Conservation (phyloP, 257 asterid species). For the Eucommia ulmoides region DNA sequence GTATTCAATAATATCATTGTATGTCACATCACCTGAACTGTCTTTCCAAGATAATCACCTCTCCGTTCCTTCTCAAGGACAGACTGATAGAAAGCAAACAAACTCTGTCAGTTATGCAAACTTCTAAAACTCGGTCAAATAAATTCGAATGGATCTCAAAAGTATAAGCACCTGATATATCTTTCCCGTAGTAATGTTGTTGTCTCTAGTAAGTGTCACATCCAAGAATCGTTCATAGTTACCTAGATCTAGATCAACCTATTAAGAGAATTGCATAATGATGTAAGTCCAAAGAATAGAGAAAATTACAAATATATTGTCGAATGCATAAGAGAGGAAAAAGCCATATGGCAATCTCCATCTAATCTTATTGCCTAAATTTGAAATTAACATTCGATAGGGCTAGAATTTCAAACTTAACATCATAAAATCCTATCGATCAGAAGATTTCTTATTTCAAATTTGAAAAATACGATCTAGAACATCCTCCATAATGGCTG, state of each 20-base stretch:
- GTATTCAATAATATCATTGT: too few relatives aligned
- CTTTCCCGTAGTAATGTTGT: conserved; percentile 96
- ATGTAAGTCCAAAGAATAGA: neutral
- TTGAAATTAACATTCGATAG: neutral
- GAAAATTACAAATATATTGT: too few relatives aligned
- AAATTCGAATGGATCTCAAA: conserved; percentile 5
- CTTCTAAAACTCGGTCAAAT: neutral
- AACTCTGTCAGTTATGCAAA: conserved; percentile 14
- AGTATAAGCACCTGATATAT: conserved; percentile 68
- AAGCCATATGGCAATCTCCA: neutral
- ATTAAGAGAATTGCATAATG: conserved; percentile 13
- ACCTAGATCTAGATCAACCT: conserved; percentile 98
- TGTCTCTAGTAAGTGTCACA: conserved; percentile 83
- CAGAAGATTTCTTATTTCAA: neutral
- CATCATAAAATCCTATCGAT: neutral
- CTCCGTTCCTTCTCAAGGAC: conserved; percentile 84
- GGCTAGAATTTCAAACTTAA: neutral
- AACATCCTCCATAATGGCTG: too few relatives aligned
- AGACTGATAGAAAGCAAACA: conserved; percentile 45
- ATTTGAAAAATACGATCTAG: neutral
- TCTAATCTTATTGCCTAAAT: too few relatives aligned
- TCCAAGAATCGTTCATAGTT: conserved; percentile 92
- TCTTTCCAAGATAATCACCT: conserved; percentile 97
- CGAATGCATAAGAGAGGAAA: conserved; percentile 3
- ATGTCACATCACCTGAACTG: conserved; percentile 73